Base-by-base conservation (phyloP, 2,329 filamentous ascomycete species). In the Drechslera avenae region DNA sequence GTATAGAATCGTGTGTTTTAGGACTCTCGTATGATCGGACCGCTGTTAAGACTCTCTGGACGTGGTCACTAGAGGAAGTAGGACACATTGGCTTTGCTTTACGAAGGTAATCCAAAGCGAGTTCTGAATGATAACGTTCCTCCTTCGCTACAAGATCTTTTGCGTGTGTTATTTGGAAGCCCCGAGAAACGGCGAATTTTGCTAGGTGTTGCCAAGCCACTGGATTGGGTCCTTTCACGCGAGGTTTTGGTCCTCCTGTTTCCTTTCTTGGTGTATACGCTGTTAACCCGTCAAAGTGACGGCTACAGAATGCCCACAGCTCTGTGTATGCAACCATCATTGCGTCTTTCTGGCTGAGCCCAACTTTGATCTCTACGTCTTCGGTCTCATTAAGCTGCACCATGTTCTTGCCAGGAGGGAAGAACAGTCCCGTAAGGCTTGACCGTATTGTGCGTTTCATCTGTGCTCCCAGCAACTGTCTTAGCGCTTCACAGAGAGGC, bases 401-500 rank as follows among this genome's bases (percentile, higher is more conserved):
- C 7, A 48, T 50, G 2, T 23, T 44, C 21, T 50, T 55, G 3
- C 16, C 19, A 21, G 49, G 41, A n/a, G 46, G 13, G 23, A 57
- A 60, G 16, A 46, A 54, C 28, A 31, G 46, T 12, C 50, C 44
- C 5, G 13, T 36, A 39, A 61, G 16, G 39, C 52, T 59, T 49
- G 8, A 46, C 13, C 34, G 14, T 16, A 61, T 61, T 30, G 26
- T 59, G 31, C 33, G 14, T 43, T 47, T 54, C 16, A 58, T 51
- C 28, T 58, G 33, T 28, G 14, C 5, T 3, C 54, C 40, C 14
- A 62, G 39, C 5, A 62, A 42, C 2, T 23, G 5, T 52, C 45
- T 62, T 7, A 62, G 46, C 7, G 37, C 39, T 39, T 57, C 30
- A 16, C 21, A 58, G 5, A 57, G 41, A 18, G 45, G 59, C 39